A percentile compares a stretch with the other conserved stretches of the same genome.
phyloP scores from a whole-genome alignment of 352 stramenopile genomes.

The Phytophthora melonis region DNA sequence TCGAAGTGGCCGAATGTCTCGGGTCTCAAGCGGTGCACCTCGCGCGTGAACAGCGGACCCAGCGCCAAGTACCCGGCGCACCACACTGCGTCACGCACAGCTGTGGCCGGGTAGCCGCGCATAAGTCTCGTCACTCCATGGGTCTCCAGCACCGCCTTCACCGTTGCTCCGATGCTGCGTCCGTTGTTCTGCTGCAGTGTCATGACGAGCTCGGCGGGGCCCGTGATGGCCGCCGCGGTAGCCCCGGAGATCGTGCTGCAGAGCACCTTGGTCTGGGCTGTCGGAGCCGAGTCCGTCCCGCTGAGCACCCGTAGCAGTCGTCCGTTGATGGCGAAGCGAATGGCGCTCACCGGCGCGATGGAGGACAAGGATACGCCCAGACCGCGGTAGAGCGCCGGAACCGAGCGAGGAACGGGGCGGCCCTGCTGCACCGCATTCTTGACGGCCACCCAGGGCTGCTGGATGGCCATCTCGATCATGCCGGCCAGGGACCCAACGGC shows the following conservation, averaged over 20 bases:
- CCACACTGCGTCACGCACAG: constrained; percentile 75
- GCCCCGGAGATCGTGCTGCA: constrained; percentile 64
- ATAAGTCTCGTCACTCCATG: constrained; percentile 62
- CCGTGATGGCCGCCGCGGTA: constrained; percentile 66
- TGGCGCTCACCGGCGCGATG: constrained; percentile 78
- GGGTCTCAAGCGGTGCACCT: constrained; percentile 63
- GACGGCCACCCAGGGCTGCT: constrained; percentile 84
- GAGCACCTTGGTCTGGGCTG: constrained; percentile 63
- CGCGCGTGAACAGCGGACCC: constrained; percentile 68
- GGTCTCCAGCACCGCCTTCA: constrained; percentile 57
- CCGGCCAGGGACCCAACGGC: constrained; percentile 79
- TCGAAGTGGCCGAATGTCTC: constrained; percentile 63
- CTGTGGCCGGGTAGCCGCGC: constrained; percentile 64
- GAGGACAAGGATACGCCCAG: constrained; percentile 79
- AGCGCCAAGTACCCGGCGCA: constrained; percentile 82
- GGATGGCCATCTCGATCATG: constrained; percentile 84
- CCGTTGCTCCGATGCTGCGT: constrained; percentile 60
- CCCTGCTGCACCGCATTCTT: constrained; percentile 90
- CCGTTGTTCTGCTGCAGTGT: constrained; percentile 85
- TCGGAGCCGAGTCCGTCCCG: constrained; percentile 28
- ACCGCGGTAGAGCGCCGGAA: constrained; percentile 75
- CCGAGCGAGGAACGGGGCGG: constrained; percentile 64
- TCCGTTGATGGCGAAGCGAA: constrained; percentile 84
- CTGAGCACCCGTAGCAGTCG: constrained; percentile 56
- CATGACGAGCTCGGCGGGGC: constrained; percentile 82